These are phyloP conservation scores for Nakazawaea pomicola DNA, from an alignment of 805 yeast genomes.

Conservation along the genomic window DNA sequence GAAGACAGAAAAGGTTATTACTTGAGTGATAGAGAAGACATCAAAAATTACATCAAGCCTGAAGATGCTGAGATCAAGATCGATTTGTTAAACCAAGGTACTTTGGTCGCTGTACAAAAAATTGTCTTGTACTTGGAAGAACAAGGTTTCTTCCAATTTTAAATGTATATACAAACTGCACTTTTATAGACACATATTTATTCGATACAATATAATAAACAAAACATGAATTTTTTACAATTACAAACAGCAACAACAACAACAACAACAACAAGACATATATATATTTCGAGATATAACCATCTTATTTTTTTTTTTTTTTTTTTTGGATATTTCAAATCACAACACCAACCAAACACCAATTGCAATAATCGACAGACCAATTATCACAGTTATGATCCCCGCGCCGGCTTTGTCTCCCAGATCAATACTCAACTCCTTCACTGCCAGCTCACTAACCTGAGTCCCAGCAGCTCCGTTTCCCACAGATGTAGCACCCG, in stretches of 20 bases:
- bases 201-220: too few species aligned
- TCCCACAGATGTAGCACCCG: slow-evolving; percentile 71
- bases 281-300: not conserved
- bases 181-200: too few species aligned
- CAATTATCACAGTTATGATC: slow-evolving; percentile 52
- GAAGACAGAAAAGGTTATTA: slow-evolving; percentile 49
- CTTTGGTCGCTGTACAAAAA: slow-evolving; percentile 69
- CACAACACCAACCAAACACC: slow-evolving; percentile 70
- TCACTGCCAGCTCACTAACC: slow-evolving; percentile 39
- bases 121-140: slow-evolving; percentile 69
- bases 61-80: slow-evolving; percentile 54
- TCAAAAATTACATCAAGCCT: slow-evolving; percentile 44
- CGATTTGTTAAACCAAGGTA: slow-evolving; percentile 48
- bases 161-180: slow-evolving; percentile 15
- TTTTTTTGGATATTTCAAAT: not conserved
- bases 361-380: slow-evolving; percentile 57
- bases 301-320: too few species aligned
- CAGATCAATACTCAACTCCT: slow-evolving; percentile 44
- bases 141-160: slow-evolving; percentile 72
- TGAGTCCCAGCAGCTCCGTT: slow-evolving; percentile 64
- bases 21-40: slow-evolving; percentile 39
- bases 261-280: too few species aligned
- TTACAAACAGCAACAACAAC: slow-evolving; percentile 10
- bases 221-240: too few species aligned
- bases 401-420: slow-evolving; percentile 90